These are phyloP conservation scores for Pleurotus giganteus DNA, from an alignment of 768 basidiomycete species.

Conservation along the genomic window DNA sequence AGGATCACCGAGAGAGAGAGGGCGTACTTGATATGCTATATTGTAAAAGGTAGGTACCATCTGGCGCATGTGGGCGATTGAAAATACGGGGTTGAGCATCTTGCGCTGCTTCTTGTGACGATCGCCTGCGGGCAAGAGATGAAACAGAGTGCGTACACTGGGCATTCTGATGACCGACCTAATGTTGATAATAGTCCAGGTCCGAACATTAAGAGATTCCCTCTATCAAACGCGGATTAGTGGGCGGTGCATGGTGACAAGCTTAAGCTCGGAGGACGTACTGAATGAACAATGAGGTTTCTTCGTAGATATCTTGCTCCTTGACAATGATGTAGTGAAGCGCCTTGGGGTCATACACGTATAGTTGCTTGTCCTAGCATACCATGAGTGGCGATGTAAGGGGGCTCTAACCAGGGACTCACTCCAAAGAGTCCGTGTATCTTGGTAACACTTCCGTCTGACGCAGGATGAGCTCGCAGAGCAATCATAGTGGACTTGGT, in stretches of 20 bases:
- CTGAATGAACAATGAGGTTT: slow-evolving; percentile 32
- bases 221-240: slow-evolving; percentile 12
- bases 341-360: slow-evolving; percentile 35
- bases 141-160: too few relatives aligned
- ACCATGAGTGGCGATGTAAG: not conserved
- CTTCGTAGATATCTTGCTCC: slow-evolving; percentile 35
- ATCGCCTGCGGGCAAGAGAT: too few relatives aligned
- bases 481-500: not conserved
- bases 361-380: slow-evolving; percentile 32
- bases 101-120: slow-evolving; percentile 31
- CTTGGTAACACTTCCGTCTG: slow-evolving; percentile 32
- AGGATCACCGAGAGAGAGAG: not conserved
- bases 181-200: slow-evolving; percentile 24
- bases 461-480: not conserved
- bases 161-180: slow-evolving; percentile 16
- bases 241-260: slow-evolving; percentile 23
- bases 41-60: slow-evolving; percentile 26
- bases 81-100: slow-evolving; percentile 35
- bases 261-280: slow-evolving; percentile 11
- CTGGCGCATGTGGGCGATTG: slow-evolving; percentile 29
- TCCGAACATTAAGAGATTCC: slow-evolving; percentile 24
- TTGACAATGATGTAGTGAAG: slow-evolving; percentile 35
- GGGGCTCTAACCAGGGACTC: slow-evolving; percentile 2
- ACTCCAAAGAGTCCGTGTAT: slow-evolving; percentile 36
- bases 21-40: slow-evolving; percentile 10